A percentile compares a stretch with the other conserved stretches of the same genome.
These are phyloP conservation scores for Schizopora paradoxa DNA, from an alignment of 1,284 basidiomycete species.

Conservation along the genomic window DNA sequence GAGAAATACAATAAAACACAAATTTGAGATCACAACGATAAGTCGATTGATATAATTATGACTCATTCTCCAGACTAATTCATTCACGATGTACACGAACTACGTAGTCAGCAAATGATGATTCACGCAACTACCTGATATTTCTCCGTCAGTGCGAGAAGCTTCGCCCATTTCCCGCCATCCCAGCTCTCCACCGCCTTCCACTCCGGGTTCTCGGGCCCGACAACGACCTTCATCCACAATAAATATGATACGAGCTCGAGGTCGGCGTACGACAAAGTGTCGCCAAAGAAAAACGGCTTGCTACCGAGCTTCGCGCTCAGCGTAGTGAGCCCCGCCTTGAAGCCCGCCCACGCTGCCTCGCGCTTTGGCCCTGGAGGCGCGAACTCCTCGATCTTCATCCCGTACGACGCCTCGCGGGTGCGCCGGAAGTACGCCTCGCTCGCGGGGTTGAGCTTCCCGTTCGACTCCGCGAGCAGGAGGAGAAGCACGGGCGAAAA, in stretches of 20 bases:
- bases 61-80: no score
- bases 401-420: slow-evolving; percentile 31
- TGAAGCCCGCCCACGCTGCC: slow-evolving; percentile 30
- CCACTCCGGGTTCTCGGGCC: slow-evolving; percentile 36
- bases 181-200: slow-evolving; percentile 30
- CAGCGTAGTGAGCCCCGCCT: slow-evolving; percentile 27
- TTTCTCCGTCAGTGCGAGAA: slow-evolving; percentile 30
- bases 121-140: slow-evolving; percentile 19
- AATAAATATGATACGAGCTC: slow-evolving; percentile 27
- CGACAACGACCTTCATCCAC: slow-evolving; percentile 30
- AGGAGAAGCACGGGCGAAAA: not conserved
- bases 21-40: no score
- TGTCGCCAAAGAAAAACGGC: slow-evolving; percentile 25
- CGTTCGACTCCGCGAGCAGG: not conserved
- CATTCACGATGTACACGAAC: no score
- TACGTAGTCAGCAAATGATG: no score
- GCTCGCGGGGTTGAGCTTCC: slow-evolving; percentile 26
- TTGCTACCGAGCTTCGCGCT: slow-evolving; percentile 28
- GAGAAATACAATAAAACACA: no score
- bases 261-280: slow-evolving; percentile 35
- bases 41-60: no score
- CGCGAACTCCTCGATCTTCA: slow-evolving; percentile 32
- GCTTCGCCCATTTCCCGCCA: slow-evolving; percentile 34
- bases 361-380: slow-evolving; percentile 25
- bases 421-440: slow-evolving; percentile 34